Evolutionary conservation across 768 basidiomycete species (phyloP), one percentile per base, ranked within the genome.

Genomic region (Serpula lacrymans): DNA sequence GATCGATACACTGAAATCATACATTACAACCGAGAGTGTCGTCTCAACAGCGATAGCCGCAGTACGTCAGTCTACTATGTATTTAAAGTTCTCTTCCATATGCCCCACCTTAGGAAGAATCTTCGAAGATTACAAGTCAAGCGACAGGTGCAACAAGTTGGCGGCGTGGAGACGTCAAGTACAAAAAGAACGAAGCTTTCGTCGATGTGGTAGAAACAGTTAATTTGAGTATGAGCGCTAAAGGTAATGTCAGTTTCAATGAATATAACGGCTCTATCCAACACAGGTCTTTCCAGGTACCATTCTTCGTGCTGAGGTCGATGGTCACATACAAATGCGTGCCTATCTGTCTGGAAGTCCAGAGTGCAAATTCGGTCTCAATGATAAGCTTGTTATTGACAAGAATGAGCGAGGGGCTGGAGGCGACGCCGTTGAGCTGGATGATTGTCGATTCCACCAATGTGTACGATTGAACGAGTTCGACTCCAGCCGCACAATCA

Each of bases 101-200:
- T n/a, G n/a, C n/a, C 6, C 10, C 2, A 20, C 18, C 23, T 49
- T 31, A 95, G 91, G 96, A 98, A 63, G 94, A 97, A 52, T 95
- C 93, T 14, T 88, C 91, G 11, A 96, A 93, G 62, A 98, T 99
- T 47, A 98, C 96, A 0, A 82, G 80, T 8, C 96, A 99, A 70
- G 95, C 96, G 7, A 99, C 96, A 1, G 96, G 96, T 1, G 85
- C 89, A 21, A 97, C 88, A 23, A 95, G 86, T 60, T 99, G 96
- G 96, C 71, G 96, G 29, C 74, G 94, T 42, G 84, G 80, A 12
- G 96, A 97, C 57, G 94, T 98, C 55, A 95, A 94, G 62, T 98
- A 99, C 65, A 88, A 96, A 72, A 99, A 98, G 76, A 99, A 99
- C 50, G 96, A 99, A 57, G 96, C 96, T 1, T 99, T 98, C 51